phyloP scores from a whole-genome alignment of 805 yeast species.

The Wickerhamiella qilinensis region DNA sequence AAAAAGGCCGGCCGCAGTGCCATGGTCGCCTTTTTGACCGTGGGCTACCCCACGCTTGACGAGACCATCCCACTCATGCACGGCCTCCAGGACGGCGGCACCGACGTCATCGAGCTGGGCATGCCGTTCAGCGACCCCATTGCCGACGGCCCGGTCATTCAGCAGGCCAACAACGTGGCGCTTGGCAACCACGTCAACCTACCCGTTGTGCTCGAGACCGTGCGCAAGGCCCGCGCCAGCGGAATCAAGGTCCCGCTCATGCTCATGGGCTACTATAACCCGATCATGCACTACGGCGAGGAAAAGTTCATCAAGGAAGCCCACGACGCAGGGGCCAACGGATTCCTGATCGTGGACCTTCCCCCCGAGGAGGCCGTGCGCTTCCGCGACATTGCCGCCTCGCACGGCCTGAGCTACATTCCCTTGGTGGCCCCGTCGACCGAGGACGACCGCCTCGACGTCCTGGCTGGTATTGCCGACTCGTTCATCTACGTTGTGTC shows the following conservation, averaged over 20 bases:
- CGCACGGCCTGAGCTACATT: constrained; percentile 60
- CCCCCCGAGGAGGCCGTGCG: constrained; percentile 96
- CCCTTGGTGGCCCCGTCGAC: constrained; percentile 97
- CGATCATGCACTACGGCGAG: constrained; percentile 81
- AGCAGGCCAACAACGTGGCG: constrained; percentile 64
- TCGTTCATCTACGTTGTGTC: constrained; percentile 94
- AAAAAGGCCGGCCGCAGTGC: constrained; percentile 63
- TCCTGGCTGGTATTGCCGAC: constrained; percentile 75
- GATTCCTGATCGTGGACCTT: constrained; percentile 83
- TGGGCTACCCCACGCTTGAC: constrained; percentile 78
- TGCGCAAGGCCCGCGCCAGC: constrained; percentile 53
- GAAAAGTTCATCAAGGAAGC: constrained; percentile 62
- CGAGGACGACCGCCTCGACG: constrained; percentile 68
- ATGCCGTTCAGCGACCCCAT: constrained; percentile 96
- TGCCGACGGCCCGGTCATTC: constrained; percentile 97
- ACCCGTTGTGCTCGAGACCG: constrained; percentile 44
- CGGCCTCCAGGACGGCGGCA: constrained; percentile 91
- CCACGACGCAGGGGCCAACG: constrained; percentile 84
- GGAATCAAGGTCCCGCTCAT: constrained; percentile 85
- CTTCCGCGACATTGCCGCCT: constrained; percentile 57
- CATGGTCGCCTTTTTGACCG: constrained; percentile 81
- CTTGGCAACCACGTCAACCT: constrained; percentile 71
- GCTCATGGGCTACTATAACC: constrained; percentile 97
- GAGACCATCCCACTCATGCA: constrained; percentile 76
- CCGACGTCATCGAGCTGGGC: constrained; percentile 87